Base-by-base conservation (phyloP, 441 rosid genomes). In the Manihot esculenta region DNA sequence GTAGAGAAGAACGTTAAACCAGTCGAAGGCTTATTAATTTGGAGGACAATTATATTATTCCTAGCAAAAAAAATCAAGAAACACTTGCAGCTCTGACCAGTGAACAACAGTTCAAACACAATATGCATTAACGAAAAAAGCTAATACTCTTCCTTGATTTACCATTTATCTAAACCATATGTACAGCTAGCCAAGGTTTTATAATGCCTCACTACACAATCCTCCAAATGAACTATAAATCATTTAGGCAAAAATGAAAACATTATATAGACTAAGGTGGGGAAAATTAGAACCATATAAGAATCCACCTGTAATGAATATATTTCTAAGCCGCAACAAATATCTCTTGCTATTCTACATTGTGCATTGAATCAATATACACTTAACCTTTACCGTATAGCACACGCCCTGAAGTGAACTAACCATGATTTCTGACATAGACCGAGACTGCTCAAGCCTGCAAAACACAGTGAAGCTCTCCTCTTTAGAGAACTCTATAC, bases 301-400 rank as follows among this genome's bases (percentile, higher is more conserved):
- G 61, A 35, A 78, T 58, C 71, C 75, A 78, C 72, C 78, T 74
- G 51, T 62, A 62, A 47, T 30, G 45, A 72, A 65, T 64, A 62
- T 69, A 27, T 65, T 65, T 68, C 23, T 54, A 61, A 44, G 49
- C 69, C 69, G 64, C 72, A 38, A 76, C 48, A 72, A 53, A 50
- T 50, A 70, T 76, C 77, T 68, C 73, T 78, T 70, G 57, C 80
- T 80, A 75, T 62, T 76, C 79, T 78, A 78, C 70, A 63, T 63
- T 71, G 67, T 69, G 77, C 68, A 33, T 74, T 66, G 74, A 78
- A 72, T 48, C 81, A 71, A 70, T 77, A 62, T 82, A 82, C 82
- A 81, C 23, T 68, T 71, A 58, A 63, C 73, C 72, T 54, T 64
- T 70, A 33, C 60, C 57, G 57, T 74, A 72, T 68, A 56, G 35